These are phyloP conservation scores for Ampelocalamus luodianensis DNA, from an alignment of 176 grass and related monocot species.

Conservation along the genomic window DNA sequence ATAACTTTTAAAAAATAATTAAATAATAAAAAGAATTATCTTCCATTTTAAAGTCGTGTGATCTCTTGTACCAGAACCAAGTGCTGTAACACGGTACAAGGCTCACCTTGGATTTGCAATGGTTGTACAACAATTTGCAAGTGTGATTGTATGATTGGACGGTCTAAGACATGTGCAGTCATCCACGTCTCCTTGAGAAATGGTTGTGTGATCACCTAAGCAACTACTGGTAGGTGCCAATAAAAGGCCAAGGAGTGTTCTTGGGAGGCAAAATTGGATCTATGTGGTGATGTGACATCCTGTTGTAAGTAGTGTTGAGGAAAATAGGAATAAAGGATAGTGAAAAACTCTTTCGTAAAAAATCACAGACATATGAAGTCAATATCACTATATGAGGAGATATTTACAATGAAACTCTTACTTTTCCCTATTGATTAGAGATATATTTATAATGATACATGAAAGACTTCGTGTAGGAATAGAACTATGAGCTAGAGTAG, in stretches of 20 bases:
- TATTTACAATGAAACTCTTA: no score
- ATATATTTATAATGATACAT: no score
- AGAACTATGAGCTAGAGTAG: no score
- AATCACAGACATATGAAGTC: no score
- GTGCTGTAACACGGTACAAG: background rate
- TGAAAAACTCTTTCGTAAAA: no score
- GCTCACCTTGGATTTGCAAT: background rate
- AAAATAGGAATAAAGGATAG: no score
- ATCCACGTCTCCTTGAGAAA: background rate
- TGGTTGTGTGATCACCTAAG: background rate
- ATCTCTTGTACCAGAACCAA: background rate
- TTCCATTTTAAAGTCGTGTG: background rate
- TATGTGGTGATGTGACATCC: slow-evolving; percentile 20
- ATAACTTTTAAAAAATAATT: no score
- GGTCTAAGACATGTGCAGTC: background rate
- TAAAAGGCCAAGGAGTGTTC: background rate
- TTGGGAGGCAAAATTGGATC: background rate
- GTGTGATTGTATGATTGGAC: background rate
- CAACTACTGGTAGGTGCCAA: background rate
- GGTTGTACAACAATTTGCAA: background rate
- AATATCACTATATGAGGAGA: no score
- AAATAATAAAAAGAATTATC: no score
- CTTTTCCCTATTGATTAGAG: no score
- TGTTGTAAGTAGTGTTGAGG: no score
- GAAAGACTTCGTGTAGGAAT: no score